phyloP scores from a whole-genome alignment of 23 red algal genomes.

The Gracilaria gracilis region DNA sequence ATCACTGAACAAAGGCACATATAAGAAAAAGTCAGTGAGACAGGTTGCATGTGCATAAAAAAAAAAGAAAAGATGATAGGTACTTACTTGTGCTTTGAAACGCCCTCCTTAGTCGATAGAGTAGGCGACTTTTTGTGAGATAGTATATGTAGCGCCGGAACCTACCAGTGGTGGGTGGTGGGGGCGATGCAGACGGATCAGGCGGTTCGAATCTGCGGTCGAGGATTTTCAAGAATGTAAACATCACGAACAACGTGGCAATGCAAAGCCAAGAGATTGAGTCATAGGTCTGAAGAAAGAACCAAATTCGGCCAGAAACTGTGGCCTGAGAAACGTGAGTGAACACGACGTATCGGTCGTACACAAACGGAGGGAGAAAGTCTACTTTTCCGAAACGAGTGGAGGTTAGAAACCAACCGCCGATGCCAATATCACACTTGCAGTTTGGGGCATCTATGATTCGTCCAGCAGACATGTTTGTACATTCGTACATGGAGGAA shows the following conservation, averaged over 20 bases:
- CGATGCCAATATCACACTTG: slow-evolving; percentile 30
- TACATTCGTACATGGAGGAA: background rate
- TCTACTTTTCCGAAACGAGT: slow-evolving; percentile 16
- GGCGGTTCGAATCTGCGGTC: background rate
- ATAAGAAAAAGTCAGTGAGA: too few species aligned
- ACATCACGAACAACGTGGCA: background rate
- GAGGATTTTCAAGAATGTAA: slow-evolving; percentile 27
- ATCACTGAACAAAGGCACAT: background rate
- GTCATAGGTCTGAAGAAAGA: slow-evolving; percentile 28
- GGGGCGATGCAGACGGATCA: background rate
- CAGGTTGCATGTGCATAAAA: background rate
- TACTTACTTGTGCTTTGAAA: slow-evolving; percentile 33
- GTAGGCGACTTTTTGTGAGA: slow-evolving; percentile 1
- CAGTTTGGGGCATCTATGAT: slow-evolving; percentile 7
- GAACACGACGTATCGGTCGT: slow-evolving; percentile 1
- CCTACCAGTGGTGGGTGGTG: background rate
- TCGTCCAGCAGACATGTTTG: background rate
- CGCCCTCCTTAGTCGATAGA: slow-evolving; percentile 27
- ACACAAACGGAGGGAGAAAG: slow-evolving; percentile 41
- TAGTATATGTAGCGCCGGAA: background rate
- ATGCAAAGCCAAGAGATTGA: slow-evolving; percentile 2
- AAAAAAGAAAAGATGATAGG: background rate
- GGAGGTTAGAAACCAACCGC: slow-evolving; percentile 23
- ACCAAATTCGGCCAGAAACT: background rate
- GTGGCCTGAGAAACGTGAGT: background rate